These are phyloP conservation scores for Prunus kanzakura DNA, from an alignment of 306 rosid species.

Conservation along the genomic window DNA sequence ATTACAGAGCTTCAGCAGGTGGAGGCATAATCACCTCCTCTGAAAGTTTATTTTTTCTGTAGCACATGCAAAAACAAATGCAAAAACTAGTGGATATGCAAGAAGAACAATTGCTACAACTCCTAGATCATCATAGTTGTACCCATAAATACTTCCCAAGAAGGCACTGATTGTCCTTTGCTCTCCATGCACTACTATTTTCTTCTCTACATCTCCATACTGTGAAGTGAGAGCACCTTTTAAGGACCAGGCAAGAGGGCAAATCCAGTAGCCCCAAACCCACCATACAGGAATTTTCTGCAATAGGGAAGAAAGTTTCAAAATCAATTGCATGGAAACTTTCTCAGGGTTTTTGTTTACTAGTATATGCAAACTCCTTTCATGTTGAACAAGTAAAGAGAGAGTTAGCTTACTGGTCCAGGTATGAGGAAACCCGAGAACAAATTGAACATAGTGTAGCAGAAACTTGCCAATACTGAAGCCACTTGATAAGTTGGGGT, in stretches of 20 bases:
- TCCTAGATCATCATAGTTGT: conserved; percentile 15
- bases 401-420: conserved; percentile 23
- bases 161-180: conserved; percentile 13
- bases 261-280: conserved; percentile 26
- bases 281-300: conserved; percentile 31
- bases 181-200: conserved; percentile 14
- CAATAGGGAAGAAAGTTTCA: background rate
- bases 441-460: conserved; percentile 25
- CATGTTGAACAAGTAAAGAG: background rate
- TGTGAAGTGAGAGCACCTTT: conserved; percentile 27
- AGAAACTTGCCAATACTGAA: conserved; percentile 18
- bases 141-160: conserved; percentile 16
- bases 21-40: conserved; percentile 12
- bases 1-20: background rate
- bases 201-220: conserved; percentile 20
- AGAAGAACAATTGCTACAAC: conserved; percentile 13
- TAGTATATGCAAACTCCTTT: background rate
- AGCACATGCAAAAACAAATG: conserved; percentile 23
- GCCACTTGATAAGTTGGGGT: conserved; percentile 27
- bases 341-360: background rate
- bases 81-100: conserved; percentile 20
- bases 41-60: conserved; percentile 33
- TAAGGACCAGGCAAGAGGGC: conserved; percentile 28
- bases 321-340: background rate
- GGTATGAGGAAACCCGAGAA: conserved; percentile 29